Percentiles rank a stretch among this genome's conserved stretches.
These are phyloP conservation scores for Nakaseomyces glabratus DNA, from an alignment of 1,139 yeast genomes.

Conservation along the genomic window DNA sequence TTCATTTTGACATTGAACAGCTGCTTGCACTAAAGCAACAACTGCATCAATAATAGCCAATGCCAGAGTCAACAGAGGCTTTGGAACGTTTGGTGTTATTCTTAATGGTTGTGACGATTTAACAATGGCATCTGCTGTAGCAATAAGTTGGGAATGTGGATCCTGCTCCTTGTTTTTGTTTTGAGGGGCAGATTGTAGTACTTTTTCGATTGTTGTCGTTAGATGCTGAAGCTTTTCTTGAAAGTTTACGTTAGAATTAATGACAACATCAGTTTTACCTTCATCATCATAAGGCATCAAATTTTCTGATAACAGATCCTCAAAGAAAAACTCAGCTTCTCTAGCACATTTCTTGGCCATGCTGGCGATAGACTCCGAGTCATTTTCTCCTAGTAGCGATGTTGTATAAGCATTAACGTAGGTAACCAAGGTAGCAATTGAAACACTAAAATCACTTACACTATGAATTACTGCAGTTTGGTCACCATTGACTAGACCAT, in stretches of 20 bases:
- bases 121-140: slow-evolving; percentile 51
- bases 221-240: slow-evolving; percentile 63
- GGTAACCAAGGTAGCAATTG: slow-evolving; percentile 47
- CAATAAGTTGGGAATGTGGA: slow-evolving; percentile 33
- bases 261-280: slow-evolving; percentile 59
- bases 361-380: slow-evolving; percentile 38
- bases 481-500: slow-evolving; percentile 58
- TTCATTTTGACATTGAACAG: slow-evolving; percentile 76
- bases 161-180: slow-evolving; percentile 44
- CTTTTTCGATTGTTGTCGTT: slow-evolving; percentile 29
- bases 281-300: slow-evolving; percentile 48
- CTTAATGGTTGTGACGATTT: slow-evolving; percentile 59
- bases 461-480: slow-evolving; percentile 59
- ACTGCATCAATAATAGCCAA: slow-evolving; percentile 76
- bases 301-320: slow-evolving; percentile 46
- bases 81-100: slow-evolving; percentile 63
- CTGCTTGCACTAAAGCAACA: slow-evolving; percentile 60
- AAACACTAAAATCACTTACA: slow-evolving; percentile 56
- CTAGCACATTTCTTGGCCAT: slow-evolving; percentile 51
- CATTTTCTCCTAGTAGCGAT: slow-evolving; percentile 16
- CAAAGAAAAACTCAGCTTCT: slow-evolving; percentile 55
- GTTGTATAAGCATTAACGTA: slow-evolving; percentile 30
- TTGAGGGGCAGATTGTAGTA: slow-evolving; percentile 7
- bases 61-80: slow-evolving; percentile 70
- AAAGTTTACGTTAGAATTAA: slow-evolving; percentile 63